phyloP scores from a whole-genome alignment of 1,284 basidiomycete species.

The Phellopilus nigrolimitatus region DNA sequence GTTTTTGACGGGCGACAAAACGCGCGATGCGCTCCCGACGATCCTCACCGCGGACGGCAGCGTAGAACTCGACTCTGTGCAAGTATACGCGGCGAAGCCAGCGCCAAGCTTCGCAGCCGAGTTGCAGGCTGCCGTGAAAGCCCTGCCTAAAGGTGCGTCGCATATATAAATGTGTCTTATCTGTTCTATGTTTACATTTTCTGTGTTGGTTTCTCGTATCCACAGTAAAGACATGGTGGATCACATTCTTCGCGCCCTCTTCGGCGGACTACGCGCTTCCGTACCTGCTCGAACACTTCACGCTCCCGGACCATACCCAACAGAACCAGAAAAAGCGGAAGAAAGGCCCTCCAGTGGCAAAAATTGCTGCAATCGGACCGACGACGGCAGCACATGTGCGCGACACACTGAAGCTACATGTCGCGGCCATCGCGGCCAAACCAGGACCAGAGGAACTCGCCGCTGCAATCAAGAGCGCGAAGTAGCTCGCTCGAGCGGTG shows the following conservation, averaged over 20 bases:
- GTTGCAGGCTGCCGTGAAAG: slow-evolving; percentile 34
- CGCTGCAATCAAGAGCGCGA: slow-evolving; percentile 30
- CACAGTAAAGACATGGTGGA: slow-evolving; percentile 47
- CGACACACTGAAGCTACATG: slow-evolving; percentile 40
- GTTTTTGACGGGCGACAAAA: slow-evolving; percentile 81
- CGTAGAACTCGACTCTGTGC: slow-evolving; percentile 43
- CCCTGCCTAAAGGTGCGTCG: slow-evolving; percentile 29
- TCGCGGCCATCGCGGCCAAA: slow-evolving; percentile 50
- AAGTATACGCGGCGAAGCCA: slow-evolving; percentile 64
- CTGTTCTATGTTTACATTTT: neutral
- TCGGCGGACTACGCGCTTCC: slow-evolving; percentile 55
- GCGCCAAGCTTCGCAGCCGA: slow-evolving; percentile 47
- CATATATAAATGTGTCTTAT: neutral
- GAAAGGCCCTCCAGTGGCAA: slow-evolving; percentile 23
- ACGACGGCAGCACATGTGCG: slow-evolving; percentile 54
- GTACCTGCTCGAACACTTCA: slow-evolving; percentile 42
- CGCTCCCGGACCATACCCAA: slow-evolving; percentile 21
- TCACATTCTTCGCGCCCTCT: slow-evolving; percentile 74
- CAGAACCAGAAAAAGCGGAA: slow-evolving; percentile 7
- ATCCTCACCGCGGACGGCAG: slow-evolving; percentile 42
- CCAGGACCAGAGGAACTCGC: slow-evolving; percentile 53
- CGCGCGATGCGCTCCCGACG: slow-evolving; percentile 57
- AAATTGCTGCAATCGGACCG: slow-evolving; percentile 61
- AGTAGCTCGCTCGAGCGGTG: too few relatives aligned
- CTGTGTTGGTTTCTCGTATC: neutral